A percentile compares a stretch with the other conserved stretches of the same genome.
These are phyloP conservation scores for Cercospora janseana DNA, from an alignment of 2,329 filamentous ascomycete species.

Conservation along the genomic window DNA sequence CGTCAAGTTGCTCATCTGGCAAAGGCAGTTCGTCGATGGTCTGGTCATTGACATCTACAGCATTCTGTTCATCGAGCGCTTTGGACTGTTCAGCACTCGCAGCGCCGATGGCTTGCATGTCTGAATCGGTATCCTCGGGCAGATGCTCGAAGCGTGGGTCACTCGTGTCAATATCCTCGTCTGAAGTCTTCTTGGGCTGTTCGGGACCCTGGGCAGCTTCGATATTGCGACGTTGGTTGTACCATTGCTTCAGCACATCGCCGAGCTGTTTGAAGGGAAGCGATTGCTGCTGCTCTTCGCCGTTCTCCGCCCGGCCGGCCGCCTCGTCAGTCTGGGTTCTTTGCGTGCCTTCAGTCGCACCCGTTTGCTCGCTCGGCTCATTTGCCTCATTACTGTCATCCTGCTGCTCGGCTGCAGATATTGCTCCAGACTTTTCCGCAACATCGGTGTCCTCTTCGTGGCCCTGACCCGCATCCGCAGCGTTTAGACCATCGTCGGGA, in stretches of 20 bases:
- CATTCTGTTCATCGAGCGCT: slow-evolving; percentile 84
- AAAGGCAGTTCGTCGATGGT: slow-evolving; percentile 35
- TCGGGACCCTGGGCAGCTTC: slow-evolving; percentile 53
- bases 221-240: slow-evolving; percentile 83
- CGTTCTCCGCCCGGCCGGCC: slow-evolving; percentile 23
- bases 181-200: slow-evolving; percentile 51
- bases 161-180: slow-evolving; percentile 59
- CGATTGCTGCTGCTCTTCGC: slow-evolving; percentile 32
- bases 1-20: slow-evolving; percentile 30
- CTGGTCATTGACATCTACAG: slow-evolving; percentile 54
- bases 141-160: slow-evolving; percentile 91
- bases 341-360: slow-evolving; percentile 28
- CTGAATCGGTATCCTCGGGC: slow-evolving; percentile 75
- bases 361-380: slow-evolving; percentile 26
- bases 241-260: slow-evolving; percentile 89
- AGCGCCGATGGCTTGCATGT: slow-evolving; percentile 86
- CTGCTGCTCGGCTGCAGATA: slow-evolving; percentile 42
- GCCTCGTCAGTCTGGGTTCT: slow-evolving; percentile 19
- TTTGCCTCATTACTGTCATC: slow-evolving; percentile 27
- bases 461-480: slow-evolving; percentile 44
- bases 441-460: slow-evolving; percentile 43
- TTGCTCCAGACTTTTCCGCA: slow-evolving; percentile 38
- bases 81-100: slow-evolving; percentile 83
- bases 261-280: slow-evolving; percentile 93
- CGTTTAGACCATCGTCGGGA: slow-evolving; percentile 47